phyloP scores from a whole-genome alignment of 2,329 filamentous ascomycete species.

The Trichoderma koningiopsis region DNA sequence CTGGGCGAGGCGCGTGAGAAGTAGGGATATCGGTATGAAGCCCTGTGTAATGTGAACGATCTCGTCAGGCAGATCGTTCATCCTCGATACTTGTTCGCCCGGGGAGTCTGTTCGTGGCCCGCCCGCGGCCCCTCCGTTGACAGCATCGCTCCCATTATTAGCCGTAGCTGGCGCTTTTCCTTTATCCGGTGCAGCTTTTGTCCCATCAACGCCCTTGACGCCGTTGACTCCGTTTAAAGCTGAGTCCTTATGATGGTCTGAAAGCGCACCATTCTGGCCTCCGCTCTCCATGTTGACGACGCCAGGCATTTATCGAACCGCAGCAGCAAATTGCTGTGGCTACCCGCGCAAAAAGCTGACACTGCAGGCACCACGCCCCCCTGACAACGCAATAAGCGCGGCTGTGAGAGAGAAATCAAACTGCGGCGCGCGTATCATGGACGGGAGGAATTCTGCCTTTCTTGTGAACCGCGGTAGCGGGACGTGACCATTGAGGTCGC shows the following conservation, averaged over 20 bases:
- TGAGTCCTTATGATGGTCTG: constrained; percentile 57
- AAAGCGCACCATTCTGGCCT: constrained; percentile 54
- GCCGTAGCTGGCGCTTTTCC: constrained; percentile 33
- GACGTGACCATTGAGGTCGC: constrained; percentile 32
- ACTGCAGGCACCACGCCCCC: constrained; percentile 27
- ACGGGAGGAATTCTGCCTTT: constrained; percentile 25
- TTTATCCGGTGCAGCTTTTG: constrained; percentile 38
- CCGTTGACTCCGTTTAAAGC: constrained; percentile 50
- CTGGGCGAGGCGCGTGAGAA: constrained; percentile 80
- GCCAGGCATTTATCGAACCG: constrained; percentile 50
- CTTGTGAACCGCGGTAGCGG: constrained; percentile 27
- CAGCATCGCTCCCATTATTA: constrained; percentile 29
- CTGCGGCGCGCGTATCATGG: constrained; percentile 30
- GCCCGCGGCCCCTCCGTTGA: constrained; percentile 37
- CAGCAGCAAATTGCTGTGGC: constrained; percentile 21
- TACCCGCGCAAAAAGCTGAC: constrained; percentile 22
- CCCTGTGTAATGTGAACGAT: constrained; percentile 72
- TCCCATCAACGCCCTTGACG: constrained; percentile 32
- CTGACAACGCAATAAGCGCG: constrained; percentile 26
- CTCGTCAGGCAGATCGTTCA: constrained; percentile 63
- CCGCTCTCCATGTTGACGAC: constrained; percentile 59
- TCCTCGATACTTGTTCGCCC: constrained; percentile 39
- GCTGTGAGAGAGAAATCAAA: constrained; percentile 24
- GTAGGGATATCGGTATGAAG: constrained; percentile 72
- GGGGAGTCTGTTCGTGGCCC: constrained; percentile 28